phyloP scores from a whole-genome alignment of 306 rosid species.

The Prunus davidiana region DNA sequence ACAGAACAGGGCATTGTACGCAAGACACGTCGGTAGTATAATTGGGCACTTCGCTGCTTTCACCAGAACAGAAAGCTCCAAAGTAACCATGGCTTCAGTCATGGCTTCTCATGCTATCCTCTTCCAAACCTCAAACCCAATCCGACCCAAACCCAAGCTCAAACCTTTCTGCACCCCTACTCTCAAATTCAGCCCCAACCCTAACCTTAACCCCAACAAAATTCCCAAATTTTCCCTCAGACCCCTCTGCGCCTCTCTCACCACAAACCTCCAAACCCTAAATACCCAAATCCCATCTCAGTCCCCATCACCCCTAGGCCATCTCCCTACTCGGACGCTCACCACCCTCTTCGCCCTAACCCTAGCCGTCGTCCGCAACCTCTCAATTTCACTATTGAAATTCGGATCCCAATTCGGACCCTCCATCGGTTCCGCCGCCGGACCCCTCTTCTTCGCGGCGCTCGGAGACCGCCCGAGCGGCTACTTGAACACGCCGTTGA shows the following conservation, averaged over 20 bases:
- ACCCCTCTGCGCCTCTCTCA: slow-evolving; percentile 1
- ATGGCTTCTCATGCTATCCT: slow-evolving; percentile 11
- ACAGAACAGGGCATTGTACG: background rate
- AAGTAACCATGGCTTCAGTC: background rate
- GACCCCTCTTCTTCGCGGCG: slow-evolving; percentile 62
- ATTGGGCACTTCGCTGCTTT: background rate
- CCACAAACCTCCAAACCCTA: background rate
- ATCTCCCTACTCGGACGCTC: slow-evolving; percentile 30
- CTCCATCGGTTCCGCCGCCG: slow-evolving; percentile 13
- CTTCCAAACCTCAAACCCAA: slow-evolving; percentile 6
- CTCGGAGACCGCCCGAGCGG: slow-evolving; percentile 40
- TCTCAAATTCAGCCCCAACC: background rate
- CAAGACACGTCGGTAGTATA: background rate
- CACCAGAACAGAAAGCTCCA: background rate
- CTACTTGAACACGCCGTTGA: slow-evolving; percentile 74
- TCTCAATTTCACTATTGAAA: background rate
- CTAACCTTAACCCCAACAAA: background rate
- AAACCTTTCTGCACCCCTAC: background rate
- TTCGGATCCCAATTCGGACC: slow-evolving; percentile 7
- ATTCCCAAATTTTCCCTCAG: background rate
- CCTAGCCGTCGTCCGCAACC: slow-evolving; percentile 15
- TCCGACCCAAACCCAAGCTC: background rate
- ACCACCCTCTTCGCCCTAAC: slow-evolving; percentile 31
- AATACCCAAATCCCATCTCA: background rate
- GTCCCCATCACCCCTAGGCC: background rate